Evolutionary conservation across 352 stramenopile species (phyloP).

Genomic region (Phytophthora sansomeana): DNA sequence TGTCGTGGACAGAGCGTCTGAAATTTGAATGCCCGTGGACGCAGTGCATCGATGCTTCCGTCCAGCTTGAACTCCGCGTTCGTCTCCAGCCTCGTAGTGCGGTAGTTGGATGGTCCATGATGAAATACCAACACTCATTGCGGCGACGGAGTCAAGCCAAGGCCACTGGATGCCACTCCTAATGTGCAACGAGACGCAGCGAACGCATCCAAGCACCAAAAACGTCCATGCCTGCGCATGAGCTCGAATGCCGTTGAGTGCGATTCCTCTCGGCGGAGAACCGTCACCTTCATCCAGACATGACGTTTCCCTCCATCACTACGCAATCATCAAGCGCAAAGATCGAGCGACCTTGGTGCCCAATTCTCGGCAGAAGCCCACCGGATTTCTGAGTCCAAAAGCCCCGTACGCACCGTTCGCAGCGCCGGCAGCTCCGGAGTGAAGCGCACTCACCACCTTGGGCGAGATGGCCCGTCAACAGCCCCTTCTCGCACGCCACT

Average conservation of each 20-base stretch:
- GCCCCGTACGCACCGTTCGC: not conserved
- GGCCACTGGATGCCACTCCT: not conserved
- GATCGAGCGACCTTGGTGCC: not conserved
- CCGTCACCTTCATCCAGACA: not conserved
- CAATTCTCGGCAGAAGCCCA: no score
- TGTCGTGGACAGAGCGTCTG: not conserved
- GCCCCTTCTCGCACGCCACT: not conserved
- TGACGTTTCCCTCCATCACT: slow-evolving; percentile 13
- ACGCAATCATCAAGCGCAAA: slow-evolving; percentile 25
- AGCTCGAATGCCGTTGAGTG: not conserved
- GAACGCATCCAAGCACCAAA: slow-evolving; percentile 1
- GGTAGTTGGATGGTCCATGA: not conserved
- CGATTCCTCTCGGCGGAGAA: slow-evolving; percentile 3
- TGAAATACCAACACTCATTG: not conserved
- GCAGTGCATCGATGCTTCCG: not conserved
- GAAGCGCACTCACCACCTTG: not conserved
- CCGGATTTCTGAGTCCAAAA: not conserved
- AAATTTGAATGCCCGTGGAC: slow-evolving; percentile 27
- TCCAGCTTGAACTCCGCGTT: no score
- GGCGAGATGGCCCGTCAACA: no score
- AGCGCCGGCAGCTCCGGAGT: no score
- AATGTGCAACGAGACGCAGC: slow-evolving; percentile 9
- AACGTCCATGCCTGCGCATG: not conserved
- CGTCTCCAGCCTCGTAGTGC: not conserved
- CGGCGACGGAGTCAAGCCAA: not conserved